A percentile compares a stretch with the other conserved stretches of the same genome.
These are phyloP conservation scores for Apiospora rasikravindrae DNA, from an alignment of 2,329 filamentous ascomycete species.

Conservation along the genomic window DNA sequence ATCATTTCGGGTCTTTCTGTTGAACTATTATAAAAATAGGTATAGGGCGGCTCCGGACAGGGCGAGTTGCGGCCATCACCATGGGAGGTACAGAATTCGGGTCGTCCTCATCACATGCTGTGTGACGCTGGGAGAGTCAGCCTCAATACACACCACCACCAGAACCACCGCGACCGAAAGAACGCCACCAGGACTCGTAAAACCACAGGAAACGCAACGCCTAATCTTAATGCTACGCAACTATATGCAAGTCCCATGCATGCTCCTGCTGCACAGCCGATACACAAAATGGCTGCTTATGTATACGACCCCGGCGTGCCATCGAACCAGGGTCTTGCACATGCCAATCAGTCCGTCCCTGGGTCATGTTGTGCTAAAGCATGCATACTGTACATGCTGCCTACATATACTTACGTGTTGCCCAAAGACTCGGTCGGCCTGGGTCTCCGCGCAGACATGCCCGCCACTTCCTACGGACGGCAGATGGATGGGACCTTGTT, in stretches of 20 bases:
- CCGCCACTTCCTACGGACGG: neutral
- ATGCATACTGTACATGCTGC: neutral
- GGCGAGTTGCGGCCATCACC: neutral
- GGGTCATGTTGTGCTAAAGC: neutral
- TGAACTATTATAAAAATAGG: neutral
- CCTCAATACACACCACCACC: slow-evolving; percentile 5
- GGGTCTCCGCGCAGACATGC: neutral
- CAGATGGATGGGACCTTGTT: neutral
- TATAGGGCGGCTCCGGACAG: neutral
- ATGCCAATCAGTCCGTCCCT: neutral
- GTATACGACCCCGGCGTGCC: neutral
- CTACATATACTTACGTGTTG: neutral
- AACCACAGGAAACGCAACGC: neutral
- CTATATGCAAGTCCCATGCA: neutral
- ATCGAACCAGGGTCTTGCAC: neutral
- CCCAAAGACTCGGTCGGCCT: neutral
- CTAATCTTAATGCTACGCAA: slow-evolving; percentile 4
- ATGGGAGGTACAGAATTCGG: neutral
- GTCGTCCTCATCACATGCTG: neutral
- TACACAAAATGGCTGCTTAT: neutral
- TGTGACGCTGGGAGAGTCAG: neutral
- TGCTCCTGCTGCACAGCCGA: neutral
- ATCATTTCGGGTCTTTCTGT: neutral
- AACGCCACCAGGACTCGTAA: neutral
- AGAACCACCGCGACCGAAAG: neutral